Evolutionary conservation across 2,329 filamentous ascomycete species (phyloP).

Genomic region (Cytospora schulzeri): DNA sequence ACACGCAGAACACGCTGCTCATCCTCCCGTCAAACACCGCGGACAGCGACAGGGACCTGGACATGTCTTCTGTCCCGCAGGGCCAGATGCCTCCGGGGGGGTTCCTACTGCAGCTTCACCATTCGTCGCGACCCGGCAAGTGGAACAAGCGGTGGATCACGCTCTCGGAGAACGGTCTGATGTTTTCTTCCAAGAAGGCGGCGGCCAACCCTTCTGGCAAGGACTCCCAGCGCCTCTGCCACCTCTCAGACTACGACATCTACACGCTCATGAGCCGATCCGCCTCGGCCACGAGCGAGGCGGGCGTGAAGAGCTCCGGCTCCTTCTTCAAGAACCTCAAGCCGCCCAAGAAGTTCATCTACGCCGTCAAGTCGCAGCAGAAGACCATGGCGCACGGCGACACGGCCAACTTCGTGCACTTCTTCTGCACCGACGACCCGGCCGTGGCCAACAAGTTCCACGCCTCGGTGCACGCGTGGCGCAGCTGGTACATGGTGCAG

Average conservation of each 20-base stretch:
- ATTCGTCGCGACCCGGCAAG: conserved; percentile 79
- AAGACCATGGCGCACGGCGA: conserved; percentile 82
- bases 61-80: conserved; percentile 63
- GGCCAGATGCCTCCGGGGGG: conserved; percentile 62
- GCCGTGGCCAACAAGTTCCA: conserved; percentile 69
- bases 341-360: conserved; percentile 83
- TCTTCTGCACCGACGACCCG: conserved; percentile 80
- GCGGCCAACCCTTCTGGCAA: conserved; percentile 63
- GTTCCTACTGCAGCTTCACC: conserved; percentile 71
- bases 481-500: conserved; percentile 88
- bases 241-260: conserved; percentile 90
- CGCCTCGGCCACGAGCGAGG: conserved; percentile 39
- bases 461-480: conserved; percentile 74
- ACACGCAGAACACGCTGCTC: conserved; percentile 73
- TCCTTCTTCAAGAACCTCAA: conserved; percentile 63
- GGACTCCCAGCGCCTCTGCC: conserved; percentile 72
- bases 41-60: conserved; percentile 62
- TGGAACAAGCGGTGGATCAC: conserved; percentile 87
- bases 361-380: conserved; percentile 89
- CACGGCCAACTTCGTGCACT: conserved; percentile 86
- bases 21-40: conserved; percentile 62
- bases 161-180: conserved; percentile 72
- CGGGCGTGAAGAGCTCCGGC: conserved; percentile 52
- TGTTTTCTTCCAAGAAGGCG: conserved; percentile 69
- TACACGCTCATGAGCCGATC: conserved; percentile 65